phyloP scores from a whole-genome alignment of 306 rosid species.

The Mucuna pruriens region DNA sequence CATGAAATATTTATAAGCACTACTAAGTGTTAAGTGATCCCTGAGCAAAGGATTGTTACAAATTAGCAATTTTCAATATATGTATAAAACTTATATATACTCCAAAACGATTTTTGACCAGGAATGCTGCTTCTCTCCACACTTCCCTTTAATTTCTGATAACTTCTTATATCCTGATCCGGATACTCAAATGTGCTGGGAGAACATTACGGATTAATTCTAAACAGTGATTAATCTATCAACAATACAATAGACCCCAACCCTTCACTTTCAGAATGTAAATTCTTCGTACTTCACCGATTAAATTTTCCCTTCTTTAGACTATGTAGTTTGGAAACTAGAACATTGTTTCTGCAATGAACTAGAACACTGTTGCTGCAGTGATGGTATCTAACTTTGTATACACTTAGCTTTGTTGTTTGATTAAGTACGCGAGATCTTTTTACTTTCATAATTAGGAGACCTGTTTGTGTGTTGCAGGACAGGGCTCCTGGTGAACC shows the following conservation, averaged over 20 bases:
- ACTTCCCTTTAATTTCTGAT: background rate
- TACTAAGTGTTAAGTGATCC: background rate
- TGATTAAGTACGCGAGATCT: constrained; percentile 9
- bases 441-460: background rate
- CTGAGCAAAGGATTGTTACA: background rate
- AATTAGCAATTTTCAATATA: background rate
- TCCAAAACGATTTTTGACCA: background rate
- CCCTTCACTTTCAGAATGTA: background rate
- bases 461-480: constrained; percentile 52
- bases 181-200: background rate
- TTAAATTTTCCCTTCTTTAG: background rate
- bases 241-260: background rate
- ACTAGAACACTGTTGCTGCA: too few relatives aligned
- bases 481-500: constrained; percentile 85
- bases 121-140: background rate
- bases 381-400: constrained; percentile 8
- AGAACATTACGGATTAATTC: background rate
- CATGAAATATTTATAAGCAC: background rate
- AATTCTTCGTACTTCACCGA: background rate
- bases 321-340: background rate
- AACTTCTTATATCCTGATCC: background rate
- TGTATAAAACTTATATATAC: background rate
- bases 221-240: background rate
- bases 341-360: background rate
- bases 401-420: constrained; percentile 24